Percentiles rank a stretch among this genome's conserved stretches.
Conservation (phyloP, 2,329 filamentous ascomycete species). For the Penicillium sp. region DNA sequence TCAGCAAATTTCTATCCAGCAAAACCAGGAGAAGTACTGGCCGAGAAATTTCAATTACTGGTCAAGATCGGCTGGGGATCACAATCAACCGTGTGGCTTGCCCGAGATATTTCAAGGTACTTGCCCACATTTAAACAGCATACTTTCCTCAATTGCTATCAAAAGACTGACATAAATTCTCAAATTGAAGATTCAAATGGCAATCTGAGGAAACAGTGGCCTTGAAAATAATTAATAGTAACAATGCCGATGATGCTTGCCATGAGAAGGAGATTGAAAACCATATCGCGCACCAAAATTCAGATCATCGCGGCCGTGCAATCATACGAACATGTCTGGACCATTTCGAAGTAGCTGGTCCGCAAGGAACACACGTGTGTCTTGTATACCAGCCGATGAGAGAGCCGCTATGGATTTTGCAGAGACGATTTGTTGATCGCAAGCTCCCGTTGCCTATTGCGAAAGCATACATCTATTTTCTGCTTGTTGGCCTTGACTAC, state of each 20-base stretch:
- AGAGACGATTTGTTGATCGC: slow-evolving; percentile 22
- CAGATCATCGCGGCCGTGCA: slow-evolving; percentile 20
- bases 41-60: slow-evolving; percentile 34
- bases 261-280: slow-evolving; percentile 27
- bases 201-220: slow-evolving; percentile 18
- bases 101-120: slow-evolving; percentile 25
- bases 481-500: slow-evolving; percentile 40
- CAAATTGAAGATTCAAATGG: slow-evolving; percentile 7
- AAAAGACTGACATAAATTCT: not conserved
- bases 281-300: slow-evolving; percentile 25
- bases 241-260: slow-evolving; percentile 8
- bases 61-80: slow-evolving; percentile 42
- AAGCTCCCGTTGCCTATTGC: slow-evolving; percentile 26
- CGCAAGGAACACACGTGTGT: slow-evolving; percentile 29
- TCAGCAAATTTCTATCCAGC: slow-evolving; percentile 38
- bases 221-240: slow-evolving; percentile 27
- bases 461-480: slow-evolving; percentile 30
- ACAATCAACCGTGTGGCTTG: slow-evolving; percentile 44
- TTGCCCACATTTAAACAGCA: too few species aligned
- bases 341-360: slow-evolving; percentile 17
- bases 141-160: not conserved
- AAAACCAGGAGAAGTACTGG: slow-evolving; percentile 35
- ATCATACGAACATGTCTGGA: slow-evolving; percentile 21
- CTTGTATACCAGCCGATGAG: slow-evolving; percentile 35
- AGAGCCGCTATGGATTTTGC: slow-evolving; percentile 32